Evolutionary conservation across 805 yeast genomes (phyloP).

Genomic region (Torulaspora gathmanii): DNA sequence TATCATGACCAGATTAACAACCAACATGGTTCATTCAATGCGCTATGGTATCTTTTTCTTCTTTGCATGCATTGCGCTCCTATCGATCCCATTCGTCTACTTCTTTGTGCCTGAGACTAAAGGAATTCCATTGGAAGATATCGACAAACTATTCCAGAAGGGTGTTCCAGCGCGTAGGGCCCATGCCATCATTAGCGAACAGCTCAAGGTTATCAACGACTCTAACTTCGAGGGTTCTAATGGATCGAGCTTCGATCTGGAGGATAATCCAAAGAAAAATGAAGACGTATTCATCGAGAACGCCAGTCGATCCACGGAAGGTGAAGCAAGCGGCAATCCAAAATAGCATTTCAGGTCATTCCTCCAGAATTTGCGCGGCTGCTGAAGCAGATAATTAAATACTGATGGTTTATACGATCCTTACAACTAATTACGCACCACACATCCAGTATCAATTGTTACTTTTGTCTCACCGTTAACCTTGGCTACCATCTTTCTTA

Average conservation of each 20-base stretch:
- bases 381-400: not conserved
- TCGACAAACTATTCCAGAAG: conserved; percentile 52
- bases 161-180: conserved; percentile 35
- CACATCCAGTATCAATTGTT: too few species aligned
- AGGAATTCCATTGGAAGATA: conserved; percentile 75
- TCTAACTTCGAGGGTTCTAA: conserved; percentile 3
- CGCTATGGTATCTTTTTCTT: conserved; percentile 45
- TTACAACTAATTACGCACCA: too few species aligned
- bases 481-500: too few species aligned
- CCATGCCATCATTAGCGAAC: conserved; percentile 13
- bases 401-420: too few species aligned
- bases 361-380: not conserved
- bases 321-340: not conserved
- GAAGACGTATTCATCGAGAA: conserved; percentile 7
- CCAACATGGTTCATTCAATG: conserved; percentile 42
- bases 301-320: conserved; percentile 3
- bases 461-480: too few species aligned
- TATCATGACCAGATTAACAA: conserved; percentile 44
- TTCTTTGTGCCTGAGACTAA: conserved; percentile 69
- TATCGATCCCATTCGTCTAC: conserved; percentile 47
- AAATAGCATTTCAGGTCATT: not conserved
- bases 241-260: not conserved
- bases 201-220: conserved; percentile 13
- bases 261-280: conserved; percentile 1
- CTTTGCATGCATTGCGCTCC: conserved; percentile 18